A percentile compares a stretch with the other conserved stretches of the same genome.
Evolutionary conservation across 495 filamentous ascomycete species (phyloP).

Genomic region (Xanthoparmelia taractica): DNA sequence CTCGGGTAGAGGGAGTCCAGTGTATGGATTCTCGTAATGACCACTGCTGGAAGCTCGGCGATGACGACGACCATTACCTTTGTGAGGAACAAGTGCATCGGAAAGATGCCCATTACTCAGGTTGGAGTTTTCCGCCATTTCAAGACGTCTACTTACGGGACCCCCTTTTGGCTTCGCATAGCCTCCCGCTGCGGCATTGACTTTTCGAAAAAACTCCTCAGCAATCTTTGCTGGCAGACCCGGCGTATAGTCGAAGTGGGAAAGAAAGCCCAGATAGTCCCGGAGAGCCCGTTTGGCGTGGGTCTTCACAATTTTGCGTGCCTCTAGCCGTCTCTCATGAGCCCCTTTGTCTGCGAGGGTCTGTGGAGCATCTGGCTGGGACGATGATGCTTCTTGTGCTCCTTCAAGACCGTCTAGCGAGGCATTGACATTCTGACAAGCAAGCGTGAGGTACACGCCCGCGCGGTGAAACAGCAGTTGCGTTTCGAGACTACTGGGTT

Average conservation of each 20-base stretch:
- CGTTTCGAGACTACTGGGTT: slow-evolving; percentile 62
- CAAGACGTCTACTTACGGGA: slow-evolving; percentile 21
- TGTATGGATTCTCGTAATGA: slow-evolving; percentile 20
- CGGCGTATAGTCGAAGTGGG: slow-evolving; percentile 67
- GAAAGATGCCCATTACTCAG: slow-evolving; percentile 31
- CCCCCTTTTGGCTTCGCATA: slow-evolving; percentile 29
- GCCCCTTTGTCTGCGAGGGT: slow-evolving; percentile 27
- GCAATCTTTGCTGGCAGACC: slow-evolving; percentile 55
- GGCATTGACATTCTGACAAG: slow-evolving; percentile 53
- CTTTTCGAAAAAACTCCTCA: slow-evolving; percentile 58
- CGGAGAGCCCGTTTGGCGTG: slow-evolving; percentile 66
- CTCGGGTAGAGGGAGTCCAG: slow-evolving; percentile 25
- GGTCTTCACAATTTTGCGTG: slow-evolving; percentile 56
- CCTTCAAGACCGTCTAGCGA: slow-evolving; percentile 33
- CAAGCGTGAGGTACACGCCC: slow-evolving; percentile 63
- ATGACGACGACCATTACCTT: slow-evolving; percentile 2
- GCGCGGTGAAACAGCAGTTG: slow-evolving; percentile 72
- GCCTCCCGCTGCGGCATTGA: slow-evolving; percentile 48
- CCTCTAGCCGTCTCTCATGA: slow-evolving; percentile 43
- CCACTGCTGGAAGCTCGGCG: slow-evolving; percentile 13
- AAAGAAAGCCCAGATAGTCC: slow-evolving; percentile 62
- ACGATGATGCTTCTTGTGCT: background rate
- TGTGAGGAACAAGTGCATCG: slow-evolving; percentile 27
- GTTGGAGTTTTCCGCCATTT: slow-evolving; percentile 28
- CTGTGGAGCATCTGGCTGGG: background rate